Evolutionary conservation across 345 rosid species (phyloP), one percentile per base, ranked within the genome.

Genomic region (Boechera stricta): DNA sequence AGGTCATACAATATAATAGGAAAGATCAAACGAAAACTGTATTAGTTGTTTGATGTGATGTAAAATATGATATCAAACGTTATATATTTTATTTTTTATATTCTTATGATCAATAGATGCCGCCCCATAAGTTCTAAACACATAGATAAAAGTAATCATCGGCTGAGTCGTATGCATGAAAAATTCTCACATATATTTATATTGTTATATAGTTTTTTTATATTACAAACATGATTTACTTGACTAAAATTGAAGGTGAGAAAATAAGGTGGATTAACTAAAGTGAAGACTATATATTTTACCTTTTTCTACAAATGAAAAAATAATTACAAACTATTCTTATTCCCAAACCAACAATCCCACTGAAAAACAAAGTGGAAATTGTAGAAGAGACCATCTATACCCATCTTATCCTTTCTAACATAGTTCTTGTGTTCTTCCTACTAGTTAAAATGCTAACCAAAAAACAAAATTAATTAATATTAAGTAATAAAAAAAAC

Each of bases 321-420:
- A 31, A 72, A 72, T 83, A 84, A 83, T 75, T 85, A 82, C 86
- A 84, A 53, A 76, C 77, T 83, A 81, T 68, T 69, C 16, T 54
- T 62, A 62, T 54, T 69, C 80, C 62, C 56, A 77, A 79, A 72
- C 81, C 69, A 66, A 80, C 82, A 82, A 83, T 75, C 89, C 95
- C 95, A 83, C 83, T 83, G 85, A 88, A 90, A 89, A 92, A 81
- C 76, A 77, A 84, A 79, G 88, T 86, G 88, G 66, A 69, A 32
- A 39, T 82, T 82, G 73, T 68, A 75, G 64, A 73, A 33, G 52
- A 67, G 76, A 52, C 64, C 42, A 41, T 51, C 69, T 78, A 66
- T 72, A 66, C 59, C 61, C 76, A 56, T 64, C n/a, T 64, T 77
- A 54, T 71, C 76, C 32, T 77, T 77, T 69, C 49, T 77, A 63